Percentiles rank a stretch among this genome's conserved stretches.
phyloP scores from a whole-genome alignment of 257 asterid genomes.

The Orobanche coerulescens region DNA sequence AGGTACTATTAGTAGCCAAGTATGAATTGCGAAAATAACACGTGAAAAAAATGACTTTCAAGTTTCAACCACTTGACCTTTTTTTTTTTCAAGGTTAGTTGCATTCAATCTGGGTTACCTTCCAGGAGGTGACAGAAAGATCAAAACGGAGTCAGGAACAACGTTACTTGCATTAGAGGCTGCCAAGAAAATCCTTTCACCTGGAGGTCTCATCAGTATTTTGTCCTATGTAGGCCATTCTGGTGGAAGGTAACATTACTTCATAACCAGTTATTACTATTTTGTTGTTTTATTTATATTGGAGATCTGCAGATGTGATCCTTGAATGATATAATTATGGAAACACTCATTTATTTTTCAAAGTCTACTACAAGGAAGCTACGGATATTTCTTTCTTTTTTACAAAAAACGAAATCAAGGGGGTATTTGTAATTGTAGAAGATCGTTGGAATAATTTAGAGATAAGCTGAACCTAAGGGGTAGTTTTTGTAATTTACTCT shows the following conservation, averaged over 20 bases:
- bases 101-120: slow-evolving; percentile 96
- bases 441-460: no score
- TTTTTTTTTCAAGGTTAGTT: slow-evolving; percentile 47
- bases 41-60: not conserved
- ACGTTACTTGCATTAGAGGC: slow-evolving; percentile 72
- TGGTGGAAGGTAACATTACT: slow-evolving; percentile 64
- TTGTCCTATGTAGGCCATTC: slow-evolving; percentile 70
- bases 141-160: slow-evolving; percentile 56
- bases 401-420: no score
- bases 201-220: slow-evolving; percentile 80
- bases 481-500: no score
- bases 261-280: not conserved
- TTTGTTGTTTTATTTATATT: not conserved
- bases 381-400: no score
- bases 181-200: slow-evolving; percentile 54
- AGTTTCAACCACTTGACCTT: not conserved
- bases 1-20: slow-evolving; percentile 41
- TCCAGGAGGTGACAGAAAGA: slow-evolving; percentile 80
- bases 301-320: no score
- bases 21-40: not conserved
- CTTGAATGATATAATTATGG: no score
- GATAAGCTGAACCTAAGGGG: no score
- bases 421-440: no score
- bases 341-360: no score
- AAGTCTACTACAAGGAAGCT: no score